phyloP scores from a whole-genome alignment of 1,284 basidiomycete genomes.

The Mrakiaceae sp. region DNA sequence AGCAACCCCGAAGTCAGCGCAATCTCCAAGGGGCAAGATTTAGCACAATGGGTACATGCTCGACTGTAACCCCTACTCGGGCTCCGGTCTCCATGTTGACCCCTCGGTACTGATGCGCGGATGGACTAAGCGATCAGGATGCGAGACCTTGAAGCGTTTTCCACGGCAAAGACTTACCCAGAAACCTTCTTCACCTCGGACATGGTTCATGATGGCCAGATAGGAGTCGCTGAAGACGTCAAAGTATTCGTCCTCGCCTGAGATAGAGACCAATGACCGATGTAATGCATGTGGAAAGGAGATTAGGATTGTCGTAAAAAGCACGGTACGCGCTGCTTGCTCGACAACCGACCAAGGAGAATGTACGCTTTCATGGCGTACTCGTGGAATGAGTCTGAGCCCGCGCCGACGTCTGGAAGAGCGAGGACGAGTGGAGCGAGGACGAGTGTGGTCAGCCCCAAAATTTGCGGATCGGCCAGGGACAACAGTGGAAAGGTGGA shows the following conservation, averaged over 20 bases:
- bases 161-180: conserved; percentile 47
- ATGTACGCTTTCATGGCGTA: conserved; percentile 61
- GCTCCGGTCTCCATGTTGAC: conserved; percentile 69
- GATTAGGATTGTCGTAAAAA: too few species aligned
- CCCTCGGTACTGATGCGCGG: conserved; percentile 51
- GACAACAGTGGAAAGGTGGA: conserved; percentile 39
- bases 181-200: conserved; percentile 68
- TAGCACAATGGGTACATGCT: conserved; percentile 81
- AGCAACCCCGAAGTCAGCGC: too few species aligned
- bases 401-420: conserved; percentile 63
- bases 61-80: conserved; percentile 55
- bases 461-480: background rate
- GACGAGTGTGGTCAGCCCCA: conserved; percentile 40
- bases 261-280: conserved; percentile 5
- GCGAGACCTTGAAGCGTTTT: background rate
- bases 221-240: conserved; percentile 85
- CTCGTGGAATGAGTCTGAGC: conserved; percentile 87
- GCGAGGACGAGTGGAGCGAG: background rate
- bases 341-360: conserved; percentile 50
- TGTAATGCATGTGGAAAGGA: background rate
- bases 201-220: conserved; percentile 73
- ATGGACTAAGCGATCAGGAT: background rate
- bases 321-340: conserved; percentile 22
- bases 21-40: conserved; percentile 41
- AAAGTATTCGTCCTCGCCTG: conserved; percentile 48